Evolutionary conservation across 2,329 filamentous ascomycete species (phyloP).

Genomic region (Cytospora piceae): DNA sequence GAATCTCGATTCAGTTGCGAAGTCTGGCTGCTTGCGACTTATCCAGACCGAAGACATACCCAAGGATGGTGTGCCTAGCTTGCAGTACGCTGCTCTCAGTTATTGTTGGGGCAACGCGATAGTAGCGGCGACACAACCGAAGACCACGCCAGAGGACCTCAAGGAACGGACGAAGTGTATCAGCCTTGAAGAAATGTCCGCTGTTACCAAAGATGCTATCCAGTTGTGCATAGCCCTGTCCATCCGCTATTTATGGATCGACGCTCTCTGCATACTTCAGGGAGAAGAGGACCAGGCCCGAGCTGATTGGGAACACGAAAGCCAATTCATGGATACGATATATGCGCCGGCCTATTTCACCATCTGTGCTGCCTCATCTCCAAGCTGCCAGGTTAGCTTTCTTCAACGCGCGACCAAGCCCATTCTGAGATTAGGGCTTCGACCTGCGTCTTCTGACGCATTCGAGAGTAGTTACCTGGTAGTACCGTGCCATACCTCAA

Average conservation of each 20-base stretch:
- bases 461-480: neutral
- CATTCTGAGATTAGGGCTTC: neutral
- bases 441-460: neutral
- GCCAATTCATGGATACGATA: neutral
- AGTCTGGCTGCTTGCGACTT: neutral
- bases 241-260: slow-evolving; percentile 25
- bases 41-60: neutral
- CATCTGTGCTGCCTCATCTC: neutral
- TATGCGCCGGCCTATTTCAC: slow-evolving; percentile 1
- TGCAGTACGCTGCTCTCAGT: slow-evolving; percentile 13
- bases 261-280: slow-evolving; percentile 28
- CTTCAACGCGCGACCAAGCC: neutral
- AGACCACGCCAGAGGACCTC: slow-evolving; percentile 7
- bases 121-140: neutral
- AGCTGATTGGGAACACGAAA: neutral
- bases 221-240: neutral
- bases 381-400: neutral
- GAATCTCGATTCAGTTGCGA: neutral
- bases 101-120: slow-evolving; percentile 17
- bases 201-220: neutral
- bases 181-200: neutral
- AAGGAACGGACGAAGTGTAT: neutral
- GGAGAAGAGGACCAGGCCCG: neutral
- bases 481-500: too few species aligned
- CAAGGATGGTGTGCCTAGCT: neutral